phyloP scores from a whole-genome alignment of 1,139 yeast genomes.

The Saccharomyces hybrid region DNA sequence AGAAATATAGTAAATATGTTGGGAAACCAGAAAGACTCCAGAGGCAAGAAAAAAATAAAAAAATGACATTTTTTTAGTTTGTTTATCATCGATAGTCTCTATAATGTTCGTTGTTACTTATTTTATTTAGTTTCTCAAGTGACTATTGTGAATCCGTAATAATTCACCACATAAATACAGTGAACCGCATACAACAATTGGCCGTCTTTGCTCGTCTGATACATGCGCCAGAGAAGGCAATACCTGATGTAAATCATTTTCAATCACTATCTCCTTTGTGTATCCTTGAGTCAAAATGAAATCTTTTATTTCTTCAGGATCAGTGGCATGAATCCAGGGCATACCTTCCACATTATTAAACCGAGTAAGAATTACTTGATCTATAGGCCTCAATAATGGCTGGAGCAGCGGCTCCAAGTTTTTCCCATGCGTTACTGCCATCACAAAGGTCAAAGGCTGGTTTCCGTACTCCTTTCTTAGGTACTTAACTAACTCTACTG shows the following conservation, averaged over 20 bases:
- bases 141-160: conserved; percentile 35
- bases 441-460: conserved; percentile 47
- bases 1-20: conserved; percentile 9
- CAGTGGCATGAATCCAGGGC: conserved; percentile 77
- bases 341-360: conserved; percentile 72
- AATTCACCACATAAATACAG: conserved; percentile 68
- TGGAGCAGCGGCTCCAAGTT: conserved; percentile 44
- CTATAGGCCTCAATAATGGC: conserved; percentile 43
- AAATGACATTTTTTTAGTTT: not conserved
- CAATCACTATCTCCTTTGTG: conserved; percentile 26
- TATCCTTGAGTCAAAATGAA: conserved; percentile 28
- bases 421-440: conserved; percentile 75
- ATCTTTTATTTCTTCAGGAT: conserved; percentile 34
- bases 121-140: not conserved
- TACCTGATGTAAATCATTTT: not conserved
- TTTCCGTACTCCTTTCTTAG: conserved; percentile 29
- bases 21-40: not conserved
- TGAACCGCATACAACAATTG: conserved; percentile 67
- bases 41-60: conserved; percentile 3
- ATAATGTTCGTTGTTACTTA: not conserved
- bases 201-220: conserved; percentile 15
- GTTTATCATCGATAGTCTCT: not conserved
- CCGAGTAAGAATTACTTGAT: conserved; percentile 50
- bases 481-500: conserved; percentile 51
- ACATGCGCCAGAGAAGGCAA: not conserved